Base-by-base conservation (phyloP, 2,329 filamentous ascomycete genomes). In the Penicillium janthinellum region DNA sequence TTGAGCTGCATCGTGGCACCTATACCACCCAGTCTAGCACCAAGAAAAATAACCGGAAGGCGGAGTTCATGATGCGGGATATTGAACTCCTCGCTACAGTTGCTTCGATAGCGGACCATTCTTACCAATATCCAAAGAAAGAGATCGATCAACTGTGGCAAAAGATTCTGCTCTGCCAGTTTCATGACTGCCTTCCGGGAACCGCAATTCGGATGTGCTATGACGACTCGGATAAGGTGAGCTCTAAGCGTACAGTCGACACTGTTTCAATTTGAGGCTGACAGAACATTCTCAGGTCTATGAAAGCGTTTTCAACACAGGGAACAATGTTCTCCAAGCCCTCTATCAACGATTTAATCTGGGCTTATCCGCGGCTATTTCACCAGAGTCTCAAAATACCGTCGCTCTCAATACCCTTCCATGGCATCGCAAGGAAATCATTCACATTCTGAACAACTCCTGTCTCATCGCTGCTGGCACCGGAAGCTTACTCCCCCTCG, bases 191-290 rank as follows among this genome's bases (percentile, higher is more conserved):
- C 73, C 83, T 99, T 54, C 95, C 95, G 0, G 95, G 95, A 58
- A 97, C 92, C 72, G 91, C 88, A 37, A 98, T 99, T 68, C 93
- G 95, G 75, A 97, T 98, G 92, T 96, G 92, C 75, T 98, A 98
- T 70, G 91, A 96, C 74, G 95, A 99, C 73, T 96, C 93, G 3
- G 90, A 96, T 72, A 85, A 51, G 17, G 48, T 51, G 22, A 2
- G 48, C 38, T 2, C 37, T 11, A 22, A 22, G 1, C 4, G 11
- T n/a, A 5, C 28, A n/a, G 20, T 3, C 11, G 22, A 31, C 14
- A 8, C n/a, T 14, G 20, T 50, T 22, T 17, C 2, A n/a, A n/a
- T 5, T 3, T 25, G 8, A n/a, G 8, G 8, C 48, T 51, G 8
- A 51, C 11, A 14, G 4, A 6, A 51, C 4, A 5, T 1, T 17